Conservation (phyloP, 2,329 filamentous ascomycete species). For the Cryphonectria radicalis region DNA sequence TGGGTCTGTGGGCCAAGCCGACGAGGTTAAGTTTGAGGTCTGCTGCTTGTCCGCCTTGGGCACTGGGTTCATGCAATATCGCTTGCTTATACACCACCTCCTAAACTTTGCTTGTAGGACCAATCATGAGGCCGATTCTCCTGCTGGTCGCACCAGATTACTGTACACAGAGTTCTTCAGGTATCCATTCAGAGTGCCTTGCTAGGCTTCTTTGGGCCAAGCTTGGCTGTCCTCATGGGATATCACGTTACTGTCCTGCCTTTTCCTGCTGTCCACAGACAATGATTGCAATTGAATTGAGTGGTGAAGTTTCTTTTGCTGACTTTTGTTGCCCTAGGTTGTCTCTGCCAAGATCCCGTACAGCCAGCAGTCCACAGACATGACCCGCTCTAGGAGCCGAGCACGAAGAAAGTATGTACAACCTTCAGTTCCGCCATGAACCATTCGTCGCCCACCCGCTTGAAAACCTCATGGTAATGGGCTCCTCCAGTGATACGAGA, state of each 20-base stretch:
- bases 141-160: not conserved
- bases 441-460: constrained; percentile 24
- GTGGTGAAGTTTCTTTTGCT: not conserved
- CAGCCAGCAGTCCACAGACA: not conserved
- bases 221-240: not conserved
- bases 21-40: not conserved
- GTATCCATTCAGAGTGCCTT: not conserved
- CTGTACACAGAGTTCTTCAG: not conserved
- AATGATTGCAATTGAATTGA: not conserved
- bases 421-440: constrained; percentile 23
- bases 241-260: not conserved
- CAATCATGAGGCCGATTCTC: not conserved
- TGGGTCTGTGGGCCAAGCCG: not conserved
- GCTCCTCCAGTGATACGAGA: constrained; percentile 20
- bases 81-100: not conserved
- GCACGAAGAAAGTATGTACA: constrained; percentile 16
- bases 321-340: not conserved
- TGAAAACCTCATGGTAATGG: constrained; percentile 27
- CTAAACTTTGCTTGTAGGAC: not conserved
- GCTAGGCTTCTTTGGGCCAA: not conserved
- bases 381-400: not conserved
- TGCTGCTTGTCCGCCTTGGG: not conserved
- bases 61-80: not conserved
- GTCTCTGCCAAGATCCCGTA: not conserved
- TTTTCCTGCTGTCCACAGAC: not conserved